Evolutionary conservation across 768 basidiomycete species (phyloP), one percentile per base, ranked within the genome.

Genomic region (Mycena latifolia): DNA sequence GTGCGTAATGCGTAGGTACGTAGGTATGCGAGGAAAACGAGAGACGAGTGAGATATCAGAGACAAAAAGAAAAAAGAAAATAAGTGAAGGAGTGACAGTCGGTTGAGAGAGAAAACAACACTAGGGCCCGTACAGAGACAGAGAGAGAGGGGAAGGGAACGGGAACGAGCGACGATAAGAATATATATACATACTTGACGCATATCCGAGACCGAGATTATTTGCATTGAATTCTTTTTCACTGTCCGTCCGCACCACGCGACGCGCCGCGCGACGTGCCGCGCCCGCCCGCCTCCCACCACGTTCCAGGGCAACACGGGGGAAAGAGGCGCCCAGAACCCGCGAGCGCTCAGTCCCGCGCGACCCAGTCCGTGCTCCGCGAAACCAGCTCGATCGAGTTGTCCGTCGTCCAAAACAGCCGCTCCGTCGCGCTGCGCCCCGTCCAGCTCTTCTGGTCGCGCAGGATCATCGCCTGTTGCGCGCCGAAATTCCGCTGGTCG

Each of bases 391-490:
- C 94, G 65, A 95, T 90, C 14, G 94, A 92, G 77, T 92, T 92
- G 74, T 98, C 96, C 61, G 91, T 91, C 39, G 92, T 93, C 91
- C 94, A 97, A 80, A 98, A 98, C 67, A 95, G 77, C 39, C 92
- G 86, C 76, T 99, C 98, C 24, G 93, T 98, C 18, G 93, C 90
- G 70, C 94, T 96, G 54, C 95, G 85, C 27, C 90, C 89, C 67
- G 90, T 98, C 97, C 97, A 99, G 74, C 92, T 92, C 78, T 95
- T 95, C 77, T 99, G 98, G 74, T 96, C 94, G 27, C 97, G 87
- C 15, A 99, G 82, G 61, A 99, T 95, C 90, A 98, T 96, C 20
- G 97, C 97, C 93, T 98, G 98, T 76, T 99, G 98, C 61, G 98
- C 96, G 59, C 95, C 96, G 77, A 95, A 96, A 78, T 98, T 98